Base-by-base conservation (phyloP, 441 rosid genomes). In the Syzygium malaccense region DNA sequence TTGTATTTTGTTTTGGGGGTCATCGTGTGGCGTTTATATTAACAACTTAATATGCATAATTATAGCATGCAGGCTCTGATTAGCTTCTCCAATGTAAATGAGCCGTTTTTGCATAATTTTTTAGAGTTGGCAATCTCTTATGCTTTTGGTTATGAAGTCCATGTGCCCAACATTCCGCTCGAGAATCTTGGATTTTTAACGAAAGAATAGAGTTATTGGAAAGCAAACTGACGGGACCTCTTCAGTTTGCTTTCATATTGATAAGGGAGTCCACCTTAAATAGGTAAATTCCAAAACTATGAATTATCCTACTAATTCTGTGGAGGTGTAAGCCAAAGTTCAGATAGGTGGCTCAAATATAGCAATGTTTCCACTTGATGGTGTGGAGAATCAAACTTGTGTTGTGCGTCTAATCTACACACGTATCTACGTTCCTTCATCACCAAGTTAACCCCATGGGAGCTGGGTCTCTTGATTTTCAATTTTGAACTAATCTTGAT, bases 331-430 rank as follows among this genome's bases (percentile, higher is more conserved):
- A 56, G 1, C 60, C 60, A 20, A 53, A 56, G 23, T 26, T 26
- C 6, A 23, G 60, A 8, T 56, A 0, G 60, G 60, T 56, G 60
- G 28, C 0, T 12, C 28, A 23, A 56, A 20, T 9, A 23, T 56
- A 56, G 12, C 12, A 56, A 56, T 56, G 28, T 8, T 20, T 56
- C 60, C 60, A 20, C 60, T 20, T 56, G 3, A 23, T 56, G 28
- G 28, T 56, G 5, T 56, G 28, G 60, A 56, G 28, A 56, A 55
- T 3, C 58, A 56, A 56, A 23, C 11, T 20, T 9, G 6, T 56
- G 1, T 23, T 8, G 60, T 20, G 60, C 28, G 0, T 12, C 25
- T 56, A 0, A 23, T 56, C 13, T 25, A 56, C 6, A 4, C 1
- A 56, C 28, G 4, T 23, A 56, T 56, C 28, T 56, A 2, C 28